These are phyloP conservation scores for Abortiporus biennis DNA, from an alignment of 1,284 basidiomycete genomes.

Conservation along the genomic window DNA sequence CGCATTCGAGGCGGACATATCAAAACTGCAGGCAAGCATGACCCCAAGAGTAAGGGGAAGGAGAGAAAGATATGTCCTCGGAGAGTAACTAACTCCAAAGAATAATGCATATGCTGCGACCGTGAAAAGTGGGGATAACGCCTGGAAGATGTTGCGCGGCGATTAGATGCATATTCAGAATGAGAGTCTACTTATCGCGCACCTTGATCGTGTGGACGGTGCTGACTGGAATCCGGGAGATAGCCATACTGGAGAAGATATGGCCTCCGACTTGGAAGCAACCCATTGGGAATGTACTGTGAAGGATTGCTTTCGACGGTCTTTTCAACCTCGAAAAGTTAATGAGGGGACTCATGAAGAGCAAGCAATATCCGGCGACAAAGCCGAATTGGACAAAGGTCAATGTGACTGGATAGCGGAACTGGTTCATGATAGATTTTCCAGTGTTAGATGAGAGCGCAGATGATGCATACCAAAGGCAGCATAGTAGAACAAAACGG, in stretches of 20 bases:
- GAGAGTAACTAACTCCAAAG: conserved; percentile 90
- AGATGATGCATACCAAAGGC: conserved; percentile 79
- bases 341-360: conserved; percentile 72
- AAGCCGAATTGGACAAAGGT: conserved; percentile 99
- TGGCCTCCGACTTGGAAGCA: conserved; percentile 96
- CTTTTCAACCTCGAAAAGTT: conserved; percentile 61
- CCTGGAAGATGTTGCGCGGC: conserved; percentile 38
- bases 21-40: conserved; percentile 95
- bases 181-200: conserved; percentile 18
- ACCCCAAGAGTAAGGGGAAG: conserved; percentile 92
- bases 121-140: conserved; percentile 94
- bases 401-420: conserved; percentile 85
- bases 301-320: conserved; percentile 71
- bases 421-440: conserved; percentile 82
- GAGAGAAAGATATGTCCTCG: conserved; percentile 91
- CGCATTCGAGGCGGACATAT: conserved; percentile 80
- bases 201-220: conserved; percentile 99
- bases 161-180: not conserved
- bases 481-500: conserved; percentile 62
- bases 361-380: conserved; percentile 79
- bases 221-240: conserved; percentile 92
- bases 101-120: conserved; percentile 91
- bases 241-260: conserved; percentile 95
- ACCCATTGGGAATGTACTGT: conserved; percentile 86
- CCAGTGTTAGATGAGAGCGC: conserved; percentile 88